phyloP scores from a whole-genome alignment of 176 grass and related monocot species.

The Cocos nucifera region DNA sequence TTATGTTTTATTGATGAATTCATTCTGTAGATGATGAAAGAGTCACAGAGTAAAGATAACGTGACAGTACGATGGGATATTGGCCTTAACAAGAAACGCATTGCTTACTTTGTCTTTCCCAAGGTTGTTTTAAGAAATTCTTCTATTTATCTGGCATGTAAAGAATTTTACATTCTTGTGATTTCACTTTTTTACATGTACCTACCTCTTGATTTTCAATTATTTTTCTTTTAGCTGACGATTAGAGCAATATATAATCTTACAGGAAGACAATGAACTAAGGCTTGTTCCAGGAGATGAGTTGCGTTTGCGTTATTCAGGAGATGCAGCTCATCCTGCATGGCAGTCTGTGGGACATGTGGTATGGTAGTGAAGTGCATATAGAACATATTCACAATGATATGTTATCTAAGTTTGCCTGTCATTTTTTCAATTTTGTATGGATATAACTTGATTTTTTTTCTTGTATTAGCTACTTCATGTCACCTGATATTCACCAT shows the following conservation, averaged over 20 bases:
- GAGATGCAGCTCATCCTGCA: constrained; percentile 80
- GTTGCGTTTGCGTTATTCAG: constrained; percentile 82
- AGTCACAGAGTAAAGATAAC: constrained; percentile 98
- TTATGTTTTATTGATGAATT: too few relatives aligned
- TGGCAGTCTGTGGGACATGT: constrained; percentile 99
- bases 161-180: too few relatives aligned
- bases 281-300: constrained; percentile 99
- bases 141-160: too few relatives aligned
- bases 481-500: too few relatives aligned
- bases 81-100: constrained; percentile 95
- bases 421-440: too few relatives aligned
- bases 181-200: too few relatives aligned
- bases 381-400: too few relatives aligned
- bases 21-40: constrained; percentile 90
- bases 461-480: too few relatives aligned
- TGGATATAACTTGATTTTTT: too few relatives aligned
- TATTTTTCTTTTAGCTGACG: too few relatives aligned
- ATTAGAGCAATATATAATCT: neutral
- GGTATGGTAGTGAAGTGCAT: constrained; percentile 34
- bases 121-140: constrained; percentile 45
- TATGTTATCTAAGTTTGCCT: too few relatives aligned
- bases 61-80: constrained; percentile 92
- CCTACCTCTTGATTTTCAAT: too few relatives aligned
- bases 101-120: constrained; percentile 98
- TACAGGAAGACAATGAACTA: constrained; percentile 99